Conservation (phyloP, 805 yeast genomes). For the Ogataea thermomethanolica region DNA sequence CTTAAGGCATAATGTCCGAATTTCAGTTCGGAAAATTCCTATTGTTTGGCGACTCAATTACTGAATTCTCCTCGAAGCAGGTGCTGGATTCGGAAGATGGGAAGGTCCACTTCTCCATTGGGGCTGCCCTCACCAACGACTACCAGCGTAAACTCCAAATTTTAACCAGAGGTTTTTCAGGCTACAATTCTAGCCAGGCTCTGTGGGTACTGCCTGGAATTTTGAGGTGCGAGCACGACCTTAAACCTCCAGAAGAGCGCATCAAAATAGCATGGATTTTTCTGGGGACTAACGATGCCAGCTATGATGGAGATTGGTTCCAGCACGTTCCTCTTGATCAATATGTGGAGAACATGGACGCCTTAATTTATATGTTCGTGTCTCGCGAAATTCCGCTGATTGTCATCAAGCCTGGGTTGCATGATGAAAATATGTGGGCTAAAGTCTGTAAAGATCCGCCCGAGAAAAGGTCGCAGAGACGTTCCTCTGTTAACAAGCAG, state of each 20-base stretch:
- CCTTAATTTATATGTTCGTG: constrained; percentile 39
- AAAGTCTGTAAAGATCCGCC: constrained; percentile 33
- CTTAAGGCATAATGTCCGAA: constrained; percentile 14
- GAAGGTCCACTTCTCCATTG: constrained; percentile 29
- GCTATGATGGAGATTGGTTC: constrained; percentile 31
- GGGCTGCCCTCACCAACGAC: constrained; percentile 29
- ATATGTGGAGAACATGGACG: constrained; percentile 45
- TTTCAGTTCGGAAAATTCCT: constrained; percentile 26
- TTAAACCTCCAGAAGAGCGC: constrained; percentile 27
- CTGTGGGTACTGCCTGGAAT: constrained; percentile 46
- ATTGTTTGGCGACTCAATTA: constrained; percentile 38
- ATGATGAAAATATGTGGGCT: constrained; percentile 45
- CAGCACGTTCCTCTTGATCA: constrained; percentile 47
- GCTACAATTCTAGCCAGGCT: constrained; percentile 70
- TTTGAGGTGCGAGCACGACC: constrained; percentile 45
- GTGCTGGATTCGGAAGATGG: constrained; percentile 10
- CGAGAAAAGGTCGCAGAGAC: constrained; percentile 41
- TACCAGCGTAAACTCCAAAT: constrained; percentile 66
- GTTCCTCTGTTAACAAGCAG: constrained; percentile 39
- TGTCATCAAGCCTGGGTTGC: constrained; percentile 60
- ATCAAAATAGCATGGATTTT: constrained; percentile 52
- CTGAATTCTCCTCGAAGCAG: constrained; percentile 28
- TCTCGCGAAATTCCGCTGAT: constrained; percentile 47
- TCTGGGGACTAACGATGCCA: constrained; percentile 78
- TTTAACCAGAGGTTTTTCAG: constrained; percentile 70